Conservation (phyloP, 768 basidiomycete genomes). For the Coprinopsis cinerea region DNA sequence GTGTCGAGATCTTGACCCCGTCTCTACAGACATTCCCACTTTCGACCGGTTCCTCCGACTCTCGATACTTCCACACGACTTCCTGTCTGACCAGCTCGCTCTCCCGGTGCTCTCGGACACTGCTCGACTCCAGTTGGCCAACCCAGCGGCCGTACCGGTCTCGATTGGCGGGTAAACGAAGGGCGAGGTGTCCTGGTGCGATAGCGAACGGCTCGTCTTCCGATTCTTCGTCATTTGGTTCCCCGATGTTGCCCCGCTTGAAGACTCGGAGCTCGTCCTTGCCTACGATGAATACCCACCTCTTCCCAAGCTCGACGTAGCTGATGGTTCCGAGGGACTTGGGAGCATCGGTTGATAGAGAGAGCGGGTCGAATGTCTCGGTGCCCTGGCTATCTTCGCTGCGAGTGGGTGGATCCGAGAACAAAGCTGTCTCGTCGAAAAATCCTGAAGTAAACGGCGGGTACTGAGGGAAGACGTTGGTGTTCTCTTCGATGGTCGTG, state of each 20-base stretch:
- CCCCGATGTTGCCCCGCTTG: conserved; percentile 25
- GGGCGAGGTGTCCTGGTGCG: not conserved
- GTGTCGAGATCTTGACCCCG: not conserved
- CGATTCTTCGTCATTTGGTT: not conserved
- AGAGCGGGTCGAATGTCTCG: not conserved
- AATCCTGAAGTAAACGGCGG: conserved; percentile 5
- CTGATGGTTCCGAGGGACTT: conserved; percentile 34
- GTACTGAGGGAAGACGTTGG: not conserved
- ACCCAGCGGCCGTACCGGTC: conserved; percentile 5
- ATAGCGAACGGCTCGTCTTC: not conserved
- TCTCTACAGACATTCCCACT: conserved; percentile 1
- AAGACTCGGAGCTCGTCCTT: conserved; percentile 45
- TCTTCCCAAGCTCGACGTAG: conserved; percentile 61
- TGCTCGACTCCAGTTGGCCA: not conserved
- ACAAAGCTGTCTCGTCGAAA: conserved; percentile 3
- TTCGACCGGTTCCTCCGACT: conserved; percentile 11
- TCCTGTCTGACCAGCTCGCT: conserved; percentile 9
- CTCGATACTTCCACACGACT: conserved; percentile 10
- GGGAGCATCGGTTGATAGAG: conserved; percentile 2
- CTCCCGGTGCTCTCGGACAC: conserved; percentile 1
- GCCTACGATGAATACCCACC: conserved; percentile 58
- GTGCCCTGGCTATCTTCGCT: not conserved
- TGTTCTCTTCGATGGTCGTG: not conserved
- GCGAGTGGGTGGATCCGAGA: not conserved
- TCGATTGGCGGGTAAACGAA: not conserved